Conservation (phyloP, 2,329 filamentous ascomycete species). For the Trichoderma simmonsii region DNA sequence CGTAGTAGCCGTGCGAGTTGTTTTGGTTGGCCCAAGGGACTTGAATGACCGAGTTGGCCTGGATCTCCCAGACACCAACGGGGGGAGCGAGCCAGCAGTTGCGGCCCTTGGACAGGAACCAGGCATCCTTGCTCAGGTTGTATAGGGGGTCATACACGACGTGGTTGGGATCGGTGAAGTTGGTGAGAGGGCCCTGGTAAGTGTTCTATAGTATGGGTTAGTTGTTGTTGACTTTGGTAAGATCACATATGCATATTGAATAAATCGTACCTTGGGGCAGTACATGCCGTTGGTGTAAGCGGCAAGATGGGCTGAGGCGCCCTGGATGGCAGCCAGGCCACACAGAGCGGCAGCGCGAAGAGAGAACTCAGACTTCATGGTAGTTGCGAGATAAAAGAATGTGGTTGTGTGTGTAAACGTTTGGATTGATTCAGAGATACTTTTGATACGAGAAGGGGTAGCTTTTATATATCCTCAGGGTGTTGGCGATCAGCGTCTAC, state of each 20-base stretch:
- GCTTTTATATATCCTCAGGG: not conserved
- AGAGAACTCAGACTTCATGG: not conserved
- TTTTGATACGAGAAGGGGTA: not conserved
- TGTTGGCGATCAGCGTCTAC: not conserved
- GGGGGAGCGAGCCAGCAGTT: slow-evolving; percentile 1
- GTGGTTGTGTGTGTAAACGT: not conserved
- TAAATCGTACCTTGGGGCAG: not conserved
- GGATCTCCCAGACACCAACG: not conserved
- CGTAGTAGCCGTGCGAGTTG: slow-evolving; percentile 2
- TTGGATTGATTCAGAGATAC: not conserved
- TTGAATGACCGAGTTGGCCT: not conserved
- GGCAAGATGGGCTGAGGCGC: not conserved
- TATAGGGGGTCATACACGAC: not conserved
- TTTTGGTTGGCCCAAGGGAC: not conserved
- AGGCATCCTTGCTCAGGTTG: not conserved
- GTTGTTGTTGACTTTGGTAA: not conserved
- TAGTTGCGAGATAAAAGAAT: not conserved
- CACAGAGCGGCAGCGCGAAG: not conserved
- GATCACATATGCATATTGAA: no score
- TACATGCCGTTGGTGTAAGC: slow-evolving; percentile 7
- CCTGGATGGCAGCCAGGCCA: not conserved
- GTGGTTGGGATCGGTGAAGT: not conserved
- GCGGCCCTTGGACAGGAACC: slow-evolving; percentile 5
- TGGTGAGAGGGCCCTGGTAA: not conserved
- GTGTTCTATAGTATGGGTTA: not conserved